Evolutionary conservation across 2,329 filamentous ascomycete genomes (phyloP), one percentile per base, ranked within the genome.

Genomic region (Ophiosphaerella narmari): DNA sequence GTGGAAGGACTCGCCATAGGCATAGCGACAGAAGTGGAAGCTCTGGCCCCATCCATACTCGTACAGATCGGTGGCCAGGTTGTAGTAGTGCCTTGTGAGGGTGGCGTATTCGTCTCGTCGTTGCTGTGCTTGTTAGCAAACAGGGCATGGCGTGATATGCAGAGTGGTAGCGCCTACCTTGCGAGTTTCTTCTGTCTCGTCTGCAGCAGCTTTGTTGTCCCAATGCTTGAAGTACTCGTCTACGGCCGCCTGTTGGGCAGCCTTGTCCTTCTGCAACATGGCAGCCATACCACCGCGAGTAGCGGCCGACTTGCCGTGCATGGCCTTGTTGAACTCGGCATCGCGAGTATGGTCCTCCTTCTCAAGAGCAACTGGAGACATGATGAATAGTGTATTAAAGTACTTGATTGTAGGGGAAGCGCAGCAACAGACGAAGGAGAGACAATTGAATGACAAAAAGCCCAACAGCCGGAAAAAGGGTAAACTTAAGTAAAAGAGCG

Each of bases 21-120:
- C 89, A 77, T 93, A 97, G 57, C 93, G 91, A 79, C 90, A 96
- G 83, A 99, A 97, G 78, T 99, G 93, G 83, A 99, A 99, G 42
- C 88, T 93, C 68, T 91, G 87, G 55, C 90, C 90, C 92, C 94
- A 99, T 66, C 92, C 94, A 66, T 96, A 94, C 80, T 97, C 94
- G 81, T 96, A 96, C 43, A 96, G 77, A 71, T 96, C 92, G 62
- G 92, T 97, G n/a, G 90, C 91, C 41, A 96, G 85, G 78, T 97
- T 96, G 81, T 97, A 97, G 82, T 97, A 96, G 75, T 97, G 91
- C 81, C 90, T 86, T 40, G 93, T 97, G 71, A 97, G 78, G 32
- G 91, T 95, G 45, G 92, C 93, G 75, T 97, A 97, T 78, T 97
- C 90, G 53, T 87, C 88, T 68, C 87, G 86, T 71, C 91, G 86